These are phyloP conservation scores for Fraxinus baroniana DNA, from an alignment of 305 asterid genomes.

Conservation along the genomic window DNA sequence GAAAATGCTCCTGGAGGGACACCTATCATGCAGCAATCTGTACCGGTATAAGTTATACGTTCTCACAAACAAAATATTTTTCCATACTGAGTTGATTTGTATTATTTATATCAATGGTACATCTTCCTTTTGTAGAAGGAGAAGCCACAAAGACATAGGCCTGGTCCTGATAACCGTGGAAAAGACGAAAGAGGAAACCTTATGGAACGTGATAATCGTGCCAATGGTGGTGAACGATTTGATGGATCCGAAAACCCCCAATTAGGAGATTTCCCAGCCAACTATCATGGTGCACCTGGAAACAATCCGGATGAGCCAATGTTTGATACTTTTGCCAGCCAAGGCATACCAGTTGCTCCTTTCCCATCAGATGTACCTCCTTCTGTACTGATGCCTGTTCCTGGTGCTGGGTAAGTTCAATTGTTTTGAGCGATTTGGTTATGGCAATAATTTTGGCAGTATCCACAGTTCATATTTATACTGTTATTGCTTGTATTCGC, in stretches of 20 bases:
- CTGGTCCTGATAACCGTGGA: constrained; percentile 61
- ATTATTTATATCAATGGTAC: constrained; percentile 5
- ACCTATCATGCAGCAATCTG: constrained; percentile 84
- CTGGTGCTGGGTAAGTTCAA: constrained; percentile 91
- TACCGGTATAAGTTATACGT: constrained; percentile 50
- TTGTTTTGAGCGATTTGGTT: background rate
- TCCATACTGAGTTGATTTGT: background rate
- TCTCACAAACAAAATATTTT: too few species aligned
- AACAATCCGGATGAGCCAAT: constrained; percentile 72
- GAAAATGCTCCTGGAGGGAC: constrained; percentile 94
- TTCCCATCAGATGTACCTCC: constrained; percentile 71
- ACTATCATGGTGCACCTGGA: constrained; percentile 49
- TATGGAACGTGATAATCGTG: constrained; percentile 63
- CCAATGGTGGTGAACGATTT: constrained; percentile 61
- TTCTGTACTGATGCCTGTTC: constrained; percentile 95
- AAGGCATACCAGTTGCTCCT: constrained; percentile 69
- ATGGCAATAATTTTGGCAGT: background rate
- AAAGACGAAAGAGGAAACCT: constrained; percentile 78
- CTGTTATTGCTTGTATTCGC: constrained; percentile 18
- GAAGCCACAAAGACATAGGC: constrained; percentile 66
- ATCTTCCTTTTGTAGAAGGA: constrained; percentile 63
- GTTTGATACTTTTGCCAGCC: constrained; percentile 83
- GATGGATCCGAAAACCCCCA: constrained; percentile 73
- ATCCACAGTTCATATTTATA: background rate
- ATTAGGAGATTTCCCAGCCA: constrained; percentile 56